Evolutionary conservation across 2,329 filamentous ascomycete genomes (phyloP).

Genomic region (Paraphaeosphaeria sporulosa): DNA sequence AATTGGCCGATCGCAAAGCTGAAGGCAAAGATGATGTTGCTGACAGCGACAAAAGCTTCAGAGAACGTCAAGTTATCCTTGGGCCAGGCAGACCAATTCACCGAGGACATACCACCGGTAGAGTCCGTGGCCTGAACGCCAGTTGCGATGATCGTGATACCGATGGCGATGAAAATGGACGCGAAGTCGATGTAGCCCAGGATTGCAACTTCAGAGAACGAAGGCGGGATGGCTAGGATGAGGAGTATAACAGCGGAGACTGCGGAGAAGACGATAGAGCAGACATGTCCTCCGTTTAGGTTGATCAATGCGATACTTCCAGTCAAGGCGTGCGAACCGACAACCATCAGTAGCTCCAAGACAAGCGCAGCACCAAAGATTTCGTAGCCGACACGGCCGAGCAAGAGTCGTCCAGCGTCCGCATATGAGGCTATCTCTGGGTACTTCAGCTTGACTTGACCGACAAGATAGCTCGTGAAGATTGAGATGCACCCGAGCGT

Average conservation of each 20-base stretch:
- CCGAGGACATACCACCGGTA: slow-evolving; percentile 36
- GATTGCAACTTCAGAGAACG: slow-evolving; percentile 69
- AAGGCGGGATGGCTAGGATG: slow-evolving; percentile 68
- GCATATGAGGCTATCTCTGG: slow-evolving; percentile 72
- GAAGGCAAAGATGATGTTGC: slow-evolving; percentile 39
- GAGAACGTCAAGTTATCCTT: slow-evolving; percentile 63
- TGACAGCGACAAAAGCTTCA: slow-evolving; percentile 62
- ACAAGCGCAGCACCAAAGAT: slow-evolving; percentile 66
- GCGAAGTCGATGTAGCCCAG: slow-evolving; percentile 64
- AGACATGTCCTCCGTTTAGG: slow-evolving; percentile 64
- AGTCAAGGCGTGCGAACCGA: slow-evolving; percentile 74
- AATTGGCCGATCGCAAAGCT: slow-evolving; percentile 73
- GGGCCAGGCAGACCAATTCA: slow-evolving; percentile 43
- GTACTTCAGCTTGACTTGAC: slow-evolving; percentile 65
- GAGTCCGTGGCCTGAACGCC: slow-evolving; percentile 52
- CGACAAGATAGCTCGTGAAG: slow-evolving; percentile 68
- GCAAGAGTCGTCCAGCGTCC: slow-evolving; percentile 71
- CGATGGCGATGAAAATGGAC: slow-evolving; percentile 70
- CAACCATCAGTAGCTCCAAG: slow-evolving; percentile 61
- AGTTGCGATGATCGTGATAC: slow-evolving; percentile 73
- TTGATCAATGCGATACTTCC: slow-evolving; percentile 73
- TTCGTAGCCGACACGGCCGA: slow-evolving; percentile 57
- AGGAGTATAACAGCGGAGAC: slow-evolving; percentile 67
- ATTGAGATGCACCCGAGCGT: slow-evolving; percentile 65
- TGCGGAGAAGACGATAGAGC: slow-evolving; percentile 70